Base-by-base conservation (phyloP, 768 basidiomycete genomes). In the Phallus indusiatus region DNA sequence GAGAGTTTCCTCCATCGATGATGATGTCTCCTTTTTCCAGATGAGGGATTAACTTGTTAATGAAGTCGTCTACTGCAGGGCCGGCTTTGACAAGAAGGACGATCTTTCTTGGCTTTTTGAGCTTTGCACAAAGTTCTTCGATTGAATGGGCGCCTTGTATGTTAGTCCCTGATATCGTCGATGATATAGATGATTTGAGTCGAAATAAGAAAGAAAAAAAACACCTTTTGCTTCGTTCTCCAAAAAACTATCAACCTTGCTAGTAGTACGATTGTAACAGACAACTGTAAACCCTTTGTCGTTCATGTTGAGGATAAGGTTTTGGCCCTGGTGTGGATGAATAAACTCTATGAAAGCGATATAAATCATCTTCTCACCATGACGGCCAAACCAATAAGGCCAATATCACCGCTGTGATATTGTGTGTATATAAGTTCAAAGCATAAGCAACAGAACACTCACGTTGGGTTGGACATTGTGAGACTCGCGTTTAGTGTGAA, bases 1-100 rank as follows among this genome's bases (percentile, higher is more conserved):
- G 94, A 49, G 95, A 97, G 78, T 99, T 99, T 68, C 96, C 96
- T 67, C 96, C 96, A 73, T 99, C 96, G 66, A 99, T 97, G 79
- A 99, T 82, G 78, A 99, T 98, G 75, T 99, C 96, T 66, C 96
- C 96, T 69, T 84, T 73, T 72, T 97, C 94, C 65, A 99, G 88
- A 72, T 86, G 76, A 57, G 95, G 94, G 61, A 80, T 81, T 61
- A 98, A 87, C 74, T 92, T 89, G 20, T 75, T 67, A 74, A 99
- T 99, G 76, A 98, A 98, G 69, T 84, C 82, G 76, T 99, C 96
- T 61, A 99, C 96, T 64, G 96, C 95, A 61, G 82, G 72, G 61
- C 96, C 96, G 62, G 96, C 96, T 80, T 98, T 97, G 74, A 99
- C 96, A 69, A 99, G 91, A 62, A 99, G 86, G 71, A 99, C 84